Base-by-base conservation (phyloP, 2,329 filamentous ascomycete species). In the Diplodia scrobiculata region DNA sequence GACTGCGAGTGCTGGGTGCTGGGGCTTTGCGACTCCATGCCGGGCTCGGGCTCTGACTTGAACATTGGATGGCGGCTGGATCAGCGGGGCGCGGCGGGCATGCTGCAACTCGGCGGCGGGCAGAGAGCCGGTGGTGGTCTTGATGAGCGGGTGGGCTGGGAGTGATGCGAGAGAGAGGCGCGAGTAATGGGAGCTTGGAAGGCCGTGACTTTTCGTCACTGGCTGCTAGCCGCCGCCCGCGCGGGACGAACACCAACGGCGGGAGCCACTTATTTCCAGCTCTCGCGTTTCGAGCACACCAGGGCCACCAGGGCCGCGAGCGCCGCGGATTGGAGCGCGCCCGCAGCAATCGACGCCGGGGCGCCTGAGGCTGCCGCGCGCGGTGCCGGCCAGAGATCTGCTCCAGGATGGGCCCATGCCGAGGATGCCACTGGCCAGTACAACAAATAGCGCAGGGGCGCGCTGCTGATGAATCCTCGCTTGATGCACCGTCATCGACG, bases 21-120 rank as follows among this genome's bases (percentile, higher is more conserved):
- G 65, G 65, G 65, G 50, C 50, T 62, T 38, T 66, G 64, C 54
- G 64, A 66, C 53, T 66, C 55, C 65, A 66, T 66, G 54, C 36
- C 54, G 65, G 48, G 54, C 48, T 66, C 55, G 65, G 48, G 54
- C 48, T 66, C 55, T 34, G 48, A 32, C 34, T 53, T 66, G 47
- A 47, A 54, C 47, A 62, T 60, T 60, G 38, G 34, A 19, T n/a
- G 47, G n/a, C 27, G 51, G 51, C 29, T 19, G 47, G 10, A 29
- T 50, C 64, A 41, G 50, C 38, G 58, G 34, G 48, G 50, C 34
- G 65, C 48, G 58, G 36, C 34, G 58, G 45, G 50, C 65, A 66
- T 66, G 54, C 41, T 62, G 51, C 48, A 45, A 19, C 41, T 45
- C 41, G 41, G 41, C 41, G 41, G 41, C 41, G n/a, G 41, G 41